Base-by-base conservation (phyloP, 352 stramenopile genomes). In the Phytophthora tentaculata region DNA sequence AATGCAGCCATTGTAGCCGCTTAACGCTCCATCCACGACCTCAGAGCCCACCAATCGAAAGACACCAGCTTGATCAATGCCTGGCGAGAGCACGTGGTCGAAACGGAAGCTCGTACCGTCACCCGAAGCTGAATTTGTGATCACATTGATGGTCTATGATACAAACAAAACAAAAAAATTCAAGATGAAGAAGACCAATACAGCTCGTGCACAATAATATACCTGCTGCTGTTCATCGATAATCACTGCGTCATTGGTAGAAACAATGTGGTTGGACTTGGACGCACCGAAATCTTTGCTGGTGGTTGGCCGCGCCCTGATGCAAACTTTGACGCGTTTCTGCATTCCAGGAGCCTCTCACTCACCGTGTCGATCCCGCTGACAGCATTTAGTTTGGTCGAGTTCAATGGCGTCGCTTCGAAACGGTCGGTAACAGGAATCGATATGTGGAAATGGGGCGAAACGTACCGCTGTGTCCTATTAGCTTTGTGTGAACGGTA, bases 1-100 rank as follows among this genome's bases (percentile, higher is more conserved):
- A 71, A 94, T 79, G 24, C 83, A 90, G 56, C 83, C 82, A 59
- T 94, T 94, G 73, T 90, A 90, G n/a, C 83, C 83, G 19, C 73
- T 70, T 48, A 94, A 44, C 6, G 89, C 81, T 44, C 73, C 80
- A 44, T 88, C 83, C 19, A 89, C 81, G 7, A 90, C 81, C n/a
- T 89, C 80, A 5, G 44, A 44, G 0, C 76, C 81, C 0, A 77
- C 69, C 1, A 67, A 66, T 8, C 67, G 43, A 69, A 86, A 94
- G 5, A 90, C 79, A 19, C 79, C 77, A n/a, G 65, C 67, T 58
- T 93, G 83, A 23, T 75, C 71, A 39, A 80, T 76, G 7, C 56
- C 43, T n/a, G 58, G 56, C 39, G 58, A 64, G 3, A 93, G 70
- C 14, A 91, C 81, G 51, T 86, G 74, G 59, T 93, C 85, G 32